Evolutionary conservation across 768 basidiomycete species (phyloP).

Genomic region (Favolaschia claudopus): DNA sequence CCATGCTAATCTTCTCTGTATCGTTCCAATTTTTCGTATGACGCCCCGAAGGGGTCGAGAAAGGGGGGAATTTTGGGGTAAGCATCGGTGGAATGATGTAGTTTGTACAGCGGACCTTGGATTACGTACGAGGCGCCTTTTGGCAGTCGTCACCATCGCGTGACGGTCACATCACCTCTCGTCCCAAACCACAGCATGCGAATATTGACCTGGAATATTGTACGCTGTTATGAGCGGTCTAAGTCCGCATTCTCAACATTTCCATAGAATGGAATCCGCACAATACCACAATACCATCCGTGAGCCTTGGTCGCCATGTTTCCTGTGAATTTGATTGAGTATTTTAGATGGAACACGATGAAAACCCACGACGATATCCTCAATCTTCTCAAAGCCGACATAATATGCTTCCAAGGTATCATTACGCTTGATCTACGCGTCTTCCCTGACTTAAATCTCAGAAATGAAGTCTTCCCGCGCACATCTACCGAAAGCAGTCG

Average conservation of each 20-base stretch:
- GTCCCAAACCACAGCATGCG: slow-evolving; percentile 59
- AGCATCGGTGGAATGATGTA: too few species aligned
- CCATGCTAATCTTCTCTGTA: slow-evolving; percentile 99
- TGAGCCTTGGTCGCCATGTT: slow-evolving; percentile 51
- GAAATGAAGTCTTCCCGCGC: slow-evolving; percentile 91
- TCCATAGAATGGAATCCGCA: slow-evolving; percentile 83
- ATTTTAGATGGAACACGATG: slow-evolving; percentile 73
- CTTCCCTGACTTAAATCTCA: slow-evolving; percentile 24
- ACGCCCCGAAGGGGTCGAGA: slow-evolving; percentile 27
- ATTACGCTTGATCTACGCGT: neutral
- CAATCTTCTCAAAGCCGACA: slow-evolving; percentile 83
- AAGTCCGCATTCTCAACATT: slow-evolving; percentile 8
- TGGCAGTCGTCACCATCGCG: too few species aligned
- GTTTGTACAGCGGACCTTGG: too few species aligned
- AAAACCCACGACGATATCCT: slow-evolving; percentile 83
- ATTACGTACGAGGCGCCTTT: too few species aligned
- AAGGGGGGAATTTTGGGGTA: too few species aligned
- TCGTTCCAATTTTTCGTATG: slow-evolving; percentile 92
- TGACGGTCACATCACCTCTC: too few species aligned
- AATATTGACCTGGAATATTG: slow-evolving; percentile 75
- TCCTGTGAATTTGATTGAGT: slow-evolving; percentile 1
- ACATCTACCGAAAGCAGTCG: slow-evolving; percentile 71
- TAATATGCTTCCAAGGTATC: slow-evolving; percentile 94
- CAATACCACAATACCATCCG: slow-evolving; percentile 92
- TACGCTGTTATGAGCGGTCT: slow-evolving; percentile 37